Evolutionary conservation across 768 basidiomycete species (phyloP), one percentile per base, ranked within the genome.

Genomic region (Leccinum obscurum): DNA sequence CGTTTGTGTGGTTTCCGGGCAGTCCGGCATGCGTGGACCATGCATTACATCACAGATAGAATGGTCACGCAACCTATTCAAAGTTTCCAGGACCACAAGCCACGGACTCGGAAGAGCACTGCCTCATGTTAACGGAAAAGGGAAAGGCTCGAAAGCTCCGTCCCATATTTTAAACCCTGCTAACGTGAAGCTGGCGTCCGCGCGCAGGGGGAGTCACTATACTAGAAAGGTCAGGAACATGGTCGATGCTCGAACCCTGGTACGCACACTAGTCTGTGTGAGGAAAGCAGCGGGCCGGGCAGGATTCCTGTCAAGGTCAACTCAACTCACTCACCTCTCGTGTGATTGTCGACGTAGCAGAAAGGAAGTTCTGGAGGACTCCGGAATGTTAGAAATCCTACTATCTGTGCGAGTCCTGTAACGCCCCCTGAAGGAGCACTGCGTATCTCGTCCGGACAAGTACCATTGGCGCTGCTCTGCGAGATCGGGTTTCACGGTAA

Each of bases 131-230:
- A 54, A 58, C 55, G 35, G 52, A 39, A 48, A 57, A 56, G 26
- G 22, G 8, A 32, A 14, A 37, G 17, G 34, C 34, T 41, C 26
- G 37, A 22, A 39, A 28, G 54, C 24, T 37, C 28, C 14, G 28
- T 24, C 46, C 20, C 15, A 32, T 22, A 14, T 49, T 52, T 28
- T 52, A 52, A 49, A 24, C 54, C 28, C 14, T 49, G 59, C 48
- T 58, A 56, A 71, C 62, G 62, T 71, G 69, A 71, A 34, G 32
- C 51, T 52, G 64, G 53, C 60, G 34, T 57, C 34, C 52, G 17
- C 49, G 51, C 22, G 46, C 52, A 26, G 2, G 22, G 54, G 34
- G 11, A 22, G 37, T 56, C 54, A 58, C 22, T 26, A 9, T 34
- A 34, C 22, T 50, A 44, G 48, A 57, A 57, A 48, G 20, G 20